Conservation (phyloP, 345 rosid species). For the Populus alba region DNA sequence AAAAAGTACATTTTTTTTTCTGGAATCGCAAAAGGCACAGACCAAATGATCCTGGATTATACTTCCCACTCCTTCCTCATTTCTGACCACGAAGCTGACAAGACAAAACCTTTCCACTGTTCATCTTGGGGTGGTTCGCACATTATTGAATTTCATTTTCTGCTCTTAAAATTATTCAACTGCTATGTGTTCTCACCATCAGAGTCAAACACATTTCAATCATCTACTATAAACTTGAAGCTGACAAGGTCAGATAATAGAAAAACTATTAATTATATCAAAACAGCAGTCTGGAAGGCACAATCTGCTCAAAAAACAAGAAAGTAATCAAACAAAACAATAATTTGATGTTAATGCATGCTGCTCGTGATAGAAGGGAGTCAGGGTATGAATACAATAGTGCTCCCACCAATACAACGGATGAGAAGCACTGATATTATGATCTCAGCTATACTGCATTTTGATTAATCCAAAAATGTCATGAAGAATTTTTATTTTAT, state of each 20-base stretch:
- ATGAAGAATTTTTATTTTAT: background rate
- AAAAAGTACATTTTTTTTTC: background rate
- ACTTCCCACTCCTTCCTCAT: background rate
- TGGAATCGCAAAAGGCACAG: background rate
- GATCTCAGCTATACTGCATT: background rate
- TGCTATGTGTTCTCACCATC: background rate
- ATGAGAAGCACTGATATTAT: background rate
- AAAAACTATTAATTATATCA: background rate
- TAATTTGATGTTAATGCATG: background rate
- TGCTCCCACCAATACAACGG: background rate
- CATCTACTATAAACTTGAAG: background rate
- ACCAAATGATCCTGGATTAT: background rate
- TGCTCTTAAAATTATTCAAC: background rate
- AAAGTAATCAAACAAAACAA: background rate
- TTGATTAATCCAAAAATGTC: background rate
- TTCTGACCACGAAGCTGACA: background rate
- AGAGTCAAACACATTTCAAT: background rate
- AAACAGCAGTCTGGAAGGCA: conserved; percentile 41
- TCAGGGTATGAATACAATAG: background rate
- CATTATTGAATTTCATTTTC: background rate
- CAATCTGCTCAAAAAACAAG: conserved; percentile 37
- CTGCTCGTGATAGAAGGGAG: background rate
- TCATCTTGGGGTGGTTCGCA: background rate
- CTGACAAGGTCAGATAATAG: background rate
- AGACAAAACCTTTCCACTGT: background rate